Percentiles rank a stretch among this genome's conserved stretches.
Evolutionary conservation across 208 protist genomes (phyloP).

Genomic region (Strigomonas culicis): DNA sequence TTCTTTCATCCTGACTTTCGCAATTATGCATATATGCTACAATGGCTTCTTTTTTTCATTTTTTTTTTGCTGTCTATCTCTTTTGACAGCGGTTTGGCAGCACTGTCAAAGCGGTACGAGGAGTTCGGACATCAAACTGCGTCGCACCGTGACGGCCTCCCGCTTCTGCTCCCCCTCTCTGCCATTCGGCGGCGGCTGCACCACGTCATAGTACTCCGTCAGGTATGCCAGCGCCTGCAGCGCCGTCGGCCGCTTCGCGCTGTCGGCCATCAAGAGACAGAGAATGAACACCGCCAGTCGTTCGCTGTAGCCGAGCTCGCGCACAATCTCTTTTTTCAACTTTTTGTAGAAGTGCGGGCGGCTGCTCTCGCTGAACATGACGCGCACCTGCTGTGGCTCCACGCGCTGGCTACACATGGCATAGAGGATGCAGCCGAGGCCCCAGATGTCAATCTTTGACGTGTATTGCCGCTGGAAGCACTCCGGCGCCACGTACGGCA

Average conservation of each 20-base stretch:
- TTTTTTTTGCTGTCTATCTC: neutral
- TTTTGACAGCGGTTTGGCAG: constrained; percentile 2
- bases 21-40: too few relatives aligned
- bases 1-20: too few relatives aligned
- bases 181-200: too few relatives aligned
- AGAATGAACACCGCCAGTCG: constrained; percentile 72
- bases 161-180: too few relatives aligned
- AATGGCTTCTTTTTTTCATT: neutral
- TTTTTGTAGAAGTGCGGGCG: constrained; percentile 33
- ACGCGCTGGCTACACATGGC: constrained; percentile 49
- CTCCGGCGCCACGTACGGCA: constrained; percentile 68
- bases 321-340: constrained; percentile 32
- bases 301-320: constrained; percentile 48
- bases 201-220: too few relatives aligned
- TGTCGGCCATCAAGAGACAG: constrained; percentile 66
- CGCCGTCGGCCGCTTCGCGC: constrained; percentile 60
- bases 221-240: constrained; percentile 21
- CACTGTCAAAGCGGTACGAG: neutral
- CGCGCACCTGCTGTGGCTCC: constrained; percentile 46
- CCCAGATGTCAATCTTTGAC: constrained; percentile 98
- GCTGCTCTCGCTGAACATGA: constrained; percentile 63
- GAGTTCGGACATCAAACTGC: too few relatives aligned
- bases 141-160: too few relatives aligned
- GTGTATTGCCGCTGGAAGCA: constrained; percentile 92
- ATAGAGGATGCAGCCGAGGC: constrained; percentile 96